Evolutionary conservation across 129 eudicot species (phyloP), one percentile per base, ranked within the genome.

Genomic region (Chrysanthemum makinoi): DNA sequence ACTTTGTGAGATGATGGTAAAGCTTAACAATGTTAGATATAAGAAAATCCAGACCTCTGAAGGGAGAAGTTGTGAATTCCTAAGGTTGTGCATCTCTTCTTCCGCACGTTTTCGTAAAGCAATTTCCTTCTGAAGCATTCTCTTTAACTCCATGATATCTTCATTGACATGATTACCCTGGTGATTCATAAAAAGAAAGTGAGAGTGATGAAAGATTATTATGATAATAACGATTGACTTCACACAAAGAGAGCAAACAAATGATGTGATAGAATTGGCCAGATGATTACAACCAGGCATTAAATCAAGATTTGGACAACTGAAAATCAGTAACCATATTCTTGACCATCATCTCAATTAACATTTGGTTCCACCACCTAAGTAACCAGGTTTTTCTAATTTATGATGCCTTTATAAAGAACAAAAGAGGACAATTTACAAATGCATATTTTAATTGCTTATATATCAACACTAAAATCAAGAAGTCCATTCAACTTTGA

Each of bases 51-150:
- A 73, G 67, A 90, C 99, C 91, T 83, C 96, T 9, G 83, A 66
- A 72, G 84, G 85, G 63, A 57, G 83, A 53, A 22, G 54, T 22
- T 90, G 85, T 75, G 86, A 89, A 75, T 68, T 75, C 70, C 82
- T 90, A 58, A 95, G 90, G 67, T 63, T 79, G 24, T 77, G 76
- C 22, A 83, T 81, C 83, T 95, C 96, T 73, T 82, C 97, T 81
- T 95, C 97, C 55, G 97, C 97, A 57, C 80, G 87, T 82, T 90
- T 88, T 56, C 97, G 74, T 64, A 79, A 68, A 66, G 72, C 47
- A 70, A 70, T 79, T 86, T 94, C 99, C 80, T 81, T 85, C 59
- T 90, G 93, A 78, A 95, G 99, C 85, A 80, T 69, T 62, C 11
- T 75, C 77, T 84, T 88, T 26, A 95, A 78, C 67, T 84, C 91